These are phyloP conservation scores for Dysphania ambrosioides DNA, from an alignment of 148 eudicot genomes.

Conservation along the genomic window DNA sequence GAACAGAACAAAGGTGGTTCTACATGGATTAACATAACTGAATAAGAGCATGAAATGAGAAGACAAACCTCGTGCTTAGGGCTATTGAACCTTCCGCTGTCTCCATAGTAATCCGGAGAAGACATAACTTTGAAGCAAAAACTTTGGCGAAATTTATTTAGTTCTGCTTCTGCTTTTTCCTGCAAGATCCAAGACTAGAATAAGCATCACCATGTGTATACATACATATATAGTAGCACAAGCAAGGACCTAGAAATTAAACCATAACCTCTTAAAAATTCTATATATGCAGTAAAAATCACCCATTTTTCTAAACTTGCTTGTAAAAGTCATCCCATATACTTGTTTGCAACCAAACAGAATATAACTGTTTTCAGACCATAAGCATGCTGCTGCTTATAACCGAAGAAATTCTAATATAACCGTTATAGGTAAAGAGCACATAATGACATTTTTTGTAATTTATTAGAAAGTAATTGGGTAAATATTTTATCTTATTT, in stretches of 20 bases:
- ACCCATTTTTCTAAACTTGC: not conserved
- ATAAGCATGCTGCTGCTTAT: no score
- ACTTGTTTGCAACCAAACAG: no score
- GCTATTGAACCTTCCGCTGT: constrained; percentile 38
- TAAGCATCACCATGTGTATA: not conserved
- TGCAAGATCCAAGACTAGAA: constrained; percentile 28
- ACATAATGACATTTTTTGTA: no score
- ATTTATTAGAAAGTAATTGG: no score
- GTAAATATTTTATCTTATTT: no score
- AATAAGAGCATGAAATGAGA: not conserved
- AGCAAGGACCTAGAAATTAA: not conserved
- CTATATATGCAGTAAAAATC: not conserved
- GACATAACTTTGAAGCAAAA: constrained; percentile 77
- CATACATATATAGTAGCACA: not conserved
- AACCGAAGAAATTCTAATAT: no score
- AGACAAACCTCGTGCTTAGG: constrained; percentile 42
- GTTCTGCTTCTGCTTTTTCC: constrained; percentile 72
- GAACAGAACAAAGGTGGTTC: not conserved
- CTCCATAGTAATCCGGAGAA: constrained; percentile 51
- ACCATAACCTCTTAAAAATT: not conserved
- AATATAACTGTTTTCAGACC: no score
- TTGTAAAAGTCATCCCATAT: not conserved
- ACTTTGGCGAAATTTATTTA: constrained; percentile 59
- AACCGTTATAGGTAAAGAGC: no score
- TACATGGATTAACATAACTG: not conserved